Evolutionary conservation across 495 filamentous ascomycete genomes (phyloP).

Genomic region (Viridothelium virens): DNA sequence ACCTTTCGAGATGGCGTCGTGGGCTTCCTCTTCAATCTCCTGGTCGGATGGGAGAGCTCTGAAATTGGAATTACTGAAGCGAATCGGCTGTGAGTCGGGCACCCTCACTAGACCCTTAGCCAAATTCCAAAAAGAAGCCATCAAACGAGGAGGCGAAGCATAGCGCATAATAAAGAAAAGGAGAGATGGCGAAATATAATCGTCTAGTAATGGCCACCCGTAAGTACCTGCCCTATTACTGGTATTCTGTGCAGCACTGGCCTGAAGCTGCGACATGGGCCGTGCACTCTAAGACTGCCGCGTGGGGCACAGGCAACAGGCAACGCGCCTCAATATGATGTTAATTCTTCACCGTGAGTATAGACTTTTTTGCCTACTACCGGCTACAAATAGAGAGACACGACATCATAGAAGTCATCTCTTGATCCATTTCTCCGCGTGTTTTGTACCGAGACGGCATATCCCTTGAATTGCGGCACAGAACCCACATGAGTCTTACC

Average conservation of each 20-base stretch:
- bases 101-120: not conserved
- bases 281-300: too few species aligned
- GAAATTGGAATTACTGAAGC: slow-evolving; percentile 41
- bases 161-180: not conserved
- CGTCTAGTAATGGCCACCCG: not conserved
- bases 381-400: not conserved
- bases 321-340: too few species aligned
- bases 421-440: not conserved
- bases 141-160: not conserved
- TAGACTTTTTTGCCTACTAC: not conserved
- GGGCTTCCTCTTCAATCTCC: slow-evolving; percentile 10
- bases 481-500: not conserved
- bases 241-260: too few species aligned
- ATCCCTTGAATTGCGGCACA: not conserved
- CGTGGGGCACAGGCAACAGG: too few species aligned
- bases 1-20: not conserved
- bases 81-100: slow-evolving; percentile 40
- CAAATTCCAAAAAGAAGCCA: not conserved
- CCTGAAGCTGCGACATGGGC: too few species aligned
- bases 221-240: not conserved
- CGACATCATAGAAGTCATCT: not conserved
- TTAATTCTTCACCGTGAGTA: too few species aligned
- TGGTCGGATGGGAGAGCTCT: not conserved
- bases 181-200: not conserved
- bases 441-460: not conserved